phyloP scores from a whole-genome alignment of 768 basidiomycete genomes.

The Guyanaporus albipodus region DNA sequence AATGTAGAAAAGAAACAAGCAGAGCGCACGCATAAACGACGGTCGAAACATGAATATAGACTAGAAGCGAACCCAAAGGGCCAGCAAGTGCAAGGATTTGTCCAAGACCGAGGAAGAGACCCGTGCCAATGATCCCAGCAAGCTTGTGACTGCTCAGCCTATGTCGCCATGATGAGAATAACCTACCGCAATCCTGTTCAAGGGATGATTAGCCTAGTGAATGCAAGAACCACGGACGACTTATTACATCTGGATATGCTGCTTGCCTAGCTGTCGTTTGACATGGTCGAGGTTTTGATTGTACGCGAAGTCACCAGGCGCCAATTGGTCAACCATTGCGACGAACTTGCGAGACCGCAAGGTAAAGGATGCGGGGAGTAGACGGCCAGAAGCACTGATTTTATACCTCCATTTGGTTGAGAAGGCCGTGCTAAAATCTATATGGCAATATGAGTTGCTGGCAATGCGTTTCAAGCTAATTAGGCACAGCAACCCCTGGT shows the following conservation, averaged over 20 bases:
- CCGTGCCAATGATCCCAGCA: conserved; percentile 31
- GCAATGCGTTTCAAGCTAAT: no score
- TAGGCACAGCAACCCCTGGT: no score
- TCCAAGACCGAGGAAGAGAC: conserved; percentile 31
- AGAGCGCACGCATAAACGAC: conserved; percentile 27
- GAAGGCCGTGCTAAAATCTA: no score
- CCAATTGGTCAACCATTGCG: no score
- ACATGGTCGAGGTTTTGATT: conserved; percentile 13
- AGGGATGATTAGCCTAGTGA: not conserved
- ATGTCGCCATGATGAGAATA: not conserved
- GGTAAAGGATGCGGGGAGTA: no score
- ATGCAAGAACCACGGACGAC: not conserved
- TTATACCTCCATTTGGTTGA: no score
- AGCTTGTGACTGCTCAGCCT: conserved; percentile 15
- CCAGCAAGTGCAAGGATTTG: conserved; percentile 25
- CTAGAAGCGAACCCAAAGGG: conserved; percentile 29
- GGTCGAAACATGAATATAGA: conserved; percentile 25
- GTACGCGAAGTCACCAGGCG: conserved; percentile 14
- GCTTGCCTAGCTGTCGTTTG: conserved; percentile 17
- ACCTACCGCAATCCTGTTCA: conserved; percentile 19
- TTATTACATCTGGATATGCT: conserved; percentile 22
- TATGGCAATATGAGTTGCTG: no score
- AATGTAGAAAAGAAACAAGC: not conserved
- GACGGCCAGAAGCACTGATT: no score
- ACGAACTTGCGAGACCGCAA: no score